These are phyloP conservation scores for Phytophthora cryptogea DNA, from an alignment of 352 stramenopile species.

Conservation along the genomic window DNA sequence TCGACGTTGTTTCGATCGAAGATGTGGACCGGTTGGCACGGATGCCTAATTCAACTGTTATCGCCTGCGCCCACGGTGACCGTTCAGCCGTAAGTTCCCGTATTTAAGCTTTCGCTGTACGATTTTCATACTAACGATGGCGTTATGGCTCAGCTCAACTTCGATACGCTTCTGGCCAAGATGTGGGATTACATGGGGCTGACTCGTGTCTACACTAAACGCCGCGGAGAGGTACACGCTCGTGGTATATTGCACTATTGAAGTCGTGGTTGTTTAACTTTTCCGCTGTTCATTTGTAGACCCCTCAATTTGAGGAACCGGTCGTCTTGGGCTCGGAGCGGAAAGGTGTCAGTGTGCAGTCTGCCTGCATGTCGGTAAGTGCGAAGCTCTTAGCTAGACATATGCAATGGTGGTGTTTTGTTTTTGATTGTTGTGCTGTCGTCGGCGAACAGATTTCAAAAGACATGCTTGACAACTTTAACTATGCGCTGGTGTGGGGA, in stretches of 20 bases:
- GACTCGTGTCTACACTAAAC: conserved; percentile 90
- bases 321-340: conserved; percentile 86
- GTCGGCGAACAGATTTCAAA: conserved; percentile 76
- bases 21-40: conserved; percentile 97
- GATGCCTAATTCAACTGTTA: conserved; percentile 96
- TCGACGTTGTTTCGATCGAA: conserved; percentile 99
- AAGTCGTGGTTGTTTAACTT: background rate
- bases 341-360: conserved; percentile 80
- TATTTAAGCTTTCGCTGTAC: background rate
- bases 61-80: conserved; percentile 90
- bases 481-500: conserved; percentile 98
- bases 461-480: conserved; percentile 96
- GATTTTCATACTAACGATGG: background rate
- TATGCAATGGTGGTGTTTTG: background rate
- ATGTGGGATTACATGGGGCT: conserved; percentile 93
- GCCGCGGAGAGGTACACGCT: conserved; percentile 60
- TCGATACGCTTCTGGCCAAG: conserved; percentile 91
- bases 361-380: conserved; percentile 83
- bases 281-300: conserved; percentile 34
- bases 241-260: background rate
- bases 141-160: conserved; percentile 91
- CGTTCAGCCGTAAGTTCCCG: conserved; percentile 56
- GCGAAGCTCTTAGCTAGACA: background rate
- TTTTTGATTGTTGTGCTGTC: background rate
- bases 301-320: conserved; percentile 75